Evolutionary conservation across 2,329 filamentous ascomycete genomes (phyloP).

Genomic region (Ascochyta viciae-villosae): DNA sequence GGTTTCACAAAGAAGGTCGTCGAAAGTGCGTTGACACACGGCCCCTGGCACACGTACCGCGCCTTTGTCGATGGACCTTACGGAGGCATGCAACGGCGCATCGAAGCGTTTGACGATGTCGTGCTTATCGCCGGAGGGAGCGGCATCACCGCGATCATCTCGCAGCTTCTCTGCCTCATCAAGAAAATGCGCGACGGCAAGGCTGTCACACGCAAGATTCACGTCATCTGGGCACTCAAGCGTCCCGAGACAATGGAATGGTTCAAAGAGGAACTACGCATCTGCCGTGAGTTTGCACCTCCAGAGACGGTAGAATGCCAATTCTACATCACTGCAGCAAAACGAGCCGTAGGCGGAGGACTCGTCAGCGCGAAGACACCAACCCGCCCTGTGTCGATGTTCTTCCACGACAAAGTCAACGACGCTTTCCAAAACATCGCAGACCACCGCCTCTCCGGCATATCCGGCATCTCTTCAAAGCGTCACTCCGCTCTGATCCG

Average conservation of each 20-base stretch:
- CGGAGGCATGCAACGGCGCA: conserved; percentile 87
- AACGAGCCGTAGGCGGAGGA: conserved; percentile 60
- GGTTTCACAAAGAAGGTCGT: conserved; percentile 88
- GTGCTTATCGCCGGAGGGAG: conserved; percentile 93
- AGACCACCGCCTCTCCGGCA: conserved; percentile 65
- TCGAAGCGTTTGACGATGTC: conserved; percentile 92
- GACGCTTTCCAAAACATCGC: conserved; percentile 87
- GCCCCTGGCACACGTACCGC: conserved; percentile 88
- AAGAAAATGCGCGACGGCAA: conserved; percentile 96
- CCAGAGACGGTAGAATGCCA: conserved; percentile 90
- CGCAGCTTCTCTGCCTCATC: conserved; percentile 90
- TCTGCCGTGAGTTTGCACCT: conserved; percentile 88
- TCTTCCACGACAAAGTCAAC: conserved; percentile 86
- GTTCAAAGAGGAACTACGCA: conserved; percentile 94
- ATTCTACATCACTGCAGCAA: conserved; percentile 88
- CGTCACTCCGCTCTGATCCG: conserved; percentile 84
- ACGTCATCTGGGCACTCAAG: conserved; percentile 94
- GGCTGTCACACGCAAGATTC: conserved; percentile 87
- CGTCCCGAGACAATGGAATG: conserved; percentile 93
- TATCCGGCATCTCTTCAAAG: conserved; percentile 53
- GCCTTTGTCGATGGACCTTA: conserved; percentile 95
- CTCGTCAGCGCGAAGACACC: conserved; percentile 60
- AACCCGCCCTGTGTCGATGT: conserved; percentile 69
- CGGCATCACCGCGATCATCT: conserved; percentile 91
- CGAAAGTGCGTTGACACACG: conserved; percentile 82